Base-by-base conservation (phyloP, 495 filamentous ascomycete genomes). In the Pyrenula massariospora region DNA sequence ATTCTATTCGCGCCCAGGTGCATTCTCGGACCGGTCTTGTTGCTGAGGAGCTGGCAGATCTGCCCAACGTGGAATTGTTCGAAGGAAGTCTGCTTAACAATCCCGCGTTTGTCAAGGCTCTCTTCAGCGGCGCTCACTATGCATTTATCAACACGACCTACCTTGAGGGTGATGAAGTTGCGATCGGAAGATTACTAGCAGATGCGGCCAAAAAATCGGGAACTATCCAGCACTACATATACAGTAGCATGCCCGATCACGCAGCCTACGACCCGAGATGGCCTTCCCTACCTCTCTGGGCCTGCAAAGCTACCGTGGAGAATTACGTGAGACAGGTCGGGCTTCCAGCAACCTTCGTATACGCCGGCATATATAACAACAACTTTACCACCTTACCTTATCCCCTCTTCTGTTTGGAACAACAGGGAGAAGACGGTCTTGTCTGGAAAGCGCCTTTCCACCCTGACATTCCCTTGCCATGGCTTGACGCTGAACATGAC, bases 131-230 rank as follows among this genome's bases (percentile, higher is more conserved):
- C 60, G 88, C 88, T 21, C 83, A 91, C 57, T 75, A 91, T 42
- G 93, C 93, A 56, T 98, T 96, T 69, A 91, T 97, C 77, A 98
- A 98, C 72, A 98, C 93, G 24, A 92, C 90, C n/a, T 94, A 92
- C 58, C 73, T 75, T 61, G 92, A 91, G 74, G 94, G 93, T 25
- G 91, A 97, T 66, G 93, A 98, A 75, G 79, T 91, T 50, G 84
- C 82, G 10, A 92, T 96, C 59, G 93, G 93, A 36, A 80, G 86
- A 59, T 84, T 85, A 0, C 74, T 96, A 48, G 93, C 93, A 47
- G 87, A 96, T 65, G 91, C 90, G 19, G 93, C 93, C 42, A 93
- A 92, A 64, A 82, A 77, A 61, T 86, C 87, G 52, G 84, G 88
- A 15, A 65, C 72, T 10, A 81, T 98, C 55, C 79, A 86, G 61